Evolutionary conservation across 176 grass and related monocot species (phyloP).

Genomic region (Oryza nivara): DNA sequence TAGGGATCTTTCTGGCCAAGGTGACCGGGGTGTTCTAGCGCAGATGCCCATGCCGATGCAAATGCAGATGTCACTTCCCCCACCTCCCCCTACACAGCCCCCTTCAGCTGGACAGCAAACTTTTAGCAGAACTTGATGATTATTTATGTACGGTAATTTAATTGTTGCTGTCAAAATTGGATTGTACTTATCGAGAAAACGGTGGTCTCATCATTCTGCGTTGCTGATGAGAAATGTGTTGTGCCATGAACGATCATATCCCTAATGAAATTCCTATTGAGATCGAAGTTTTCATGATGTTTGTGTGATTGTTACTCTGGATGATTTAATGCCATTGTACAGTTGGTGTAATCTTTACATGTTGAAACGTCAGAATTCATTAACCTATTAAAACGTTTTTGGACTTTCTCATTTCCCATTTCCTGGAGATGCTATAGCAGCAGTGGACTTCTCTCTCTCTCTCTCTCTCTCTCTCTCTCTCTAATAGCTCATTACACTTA

Average conservation of each 20-base stretch:
- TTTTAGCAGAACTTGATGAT: constrained; percentile 58
- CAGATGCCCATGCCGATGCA: constrained; percentile 64
- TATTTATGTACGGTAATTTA: constrained; percentile 17
- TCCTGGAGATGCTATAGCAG: too few relatives aligned
- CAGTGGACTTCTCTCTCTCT: too few relatives aligned
- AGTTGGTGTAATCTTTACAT: not conserved
- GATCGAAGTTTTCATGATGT: not conserved
- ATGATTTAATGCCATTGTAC: not conserved
- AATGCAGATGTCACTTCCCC: constrained; percentile 65
- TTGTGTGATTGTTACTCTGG: not conserved
- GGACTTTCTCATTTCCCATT: not conserved
- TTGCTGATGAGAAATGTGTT: constrained; percentile 19
- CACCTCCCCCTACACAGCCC: constrained; percentile 56
- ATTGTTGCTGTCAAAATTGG: constrained; percentile 35
- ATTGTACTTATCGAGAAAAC: constrained; percentile 22
- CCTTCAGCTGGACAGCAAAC: constrained; percentile 56
- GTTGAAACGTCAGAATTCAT: not conserved
- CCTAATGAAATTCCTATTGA: constrained; percentile 10
- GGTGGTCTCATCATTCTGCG: constrained; percentile 23
- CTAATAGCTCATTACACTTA: not conserved
- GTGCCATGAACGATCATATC: constrained; percentile 26
- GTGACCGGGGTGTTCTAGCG: constrained; percentile 59
- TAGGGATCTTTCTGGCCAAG: constrained; percentile 38
- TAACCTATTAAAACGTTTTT: not conserved
- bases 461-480: not conserved